A percentile compares a stretch with the other conserved stretches of the same genome.
Conservation (phyloP, 1,139 yeast genomes). For the Lodderomyces beijingensis region DNA sequence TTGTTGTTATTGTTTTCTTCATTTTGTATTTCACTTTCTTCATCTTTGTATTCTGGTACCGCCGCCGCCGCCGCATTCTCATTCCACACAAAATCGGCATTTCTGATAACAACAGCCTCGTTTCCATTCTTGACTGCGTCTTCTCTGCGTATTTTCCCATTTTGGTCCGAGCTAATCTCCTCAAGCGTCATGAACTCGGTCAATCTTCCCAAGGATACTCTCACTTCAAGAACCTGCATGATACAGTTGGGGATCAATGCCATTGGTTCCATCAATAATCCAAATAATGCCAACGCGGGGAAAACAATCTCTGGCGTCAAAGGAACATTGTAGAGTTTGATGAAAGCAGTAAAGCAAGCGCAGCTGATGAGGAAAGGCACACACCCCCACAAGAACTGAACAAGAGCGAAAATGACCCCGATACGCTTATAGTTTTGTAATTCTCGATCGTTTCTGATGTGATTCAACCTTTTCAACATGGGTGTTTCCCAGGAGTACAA, state of each 20-base stretch:
- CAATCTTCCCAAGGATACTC: conserved; percentile 31
- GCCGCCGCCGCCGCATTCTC: conserved; percentile 3
- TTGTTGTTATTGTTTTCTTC: background rate
- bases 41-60: conserved; percentile 11
- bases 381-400: conserved; percentile 33
- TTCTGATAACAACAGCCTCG: conserved; percentile 13
- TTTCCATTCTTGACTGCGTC: conserved; percentile 18
- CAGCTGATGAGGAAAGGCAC: conserved; percentile 36
- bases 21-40: conserved; percentile 20
- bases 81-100: conserved; percentile 19
- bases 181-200: conserved; percentile 28
- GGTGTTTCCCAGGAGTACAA: conserved; percentile 41
- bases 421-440: conserved; percentile 24
- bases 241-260: conserved; percentile 29
- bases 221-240: conserved; percentile 25
- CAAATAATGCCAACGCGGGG: conserved; percentile 38
- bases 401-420: conserved; percentile 28
- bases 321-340: conserved; percentile 19
- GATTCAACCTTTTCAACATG: conserved; percentile 30
- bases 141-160: conserved; percentile 58
- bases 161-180: conserved; percentile 42
- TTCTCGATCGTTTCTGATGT: conserved; percentile 34
- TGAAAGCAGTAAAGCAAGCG: conserved; percentile 25
- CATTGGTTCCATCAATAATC: conserved; percentile 32
- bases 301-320: conserved; percentile 36